Evolutionary conservation across 2,329 filamentous ascomycete genomes (phyloP), one percentile per base, ranked within the genome.

Genomic region (Sporothrix brasiliensis): DNA sequence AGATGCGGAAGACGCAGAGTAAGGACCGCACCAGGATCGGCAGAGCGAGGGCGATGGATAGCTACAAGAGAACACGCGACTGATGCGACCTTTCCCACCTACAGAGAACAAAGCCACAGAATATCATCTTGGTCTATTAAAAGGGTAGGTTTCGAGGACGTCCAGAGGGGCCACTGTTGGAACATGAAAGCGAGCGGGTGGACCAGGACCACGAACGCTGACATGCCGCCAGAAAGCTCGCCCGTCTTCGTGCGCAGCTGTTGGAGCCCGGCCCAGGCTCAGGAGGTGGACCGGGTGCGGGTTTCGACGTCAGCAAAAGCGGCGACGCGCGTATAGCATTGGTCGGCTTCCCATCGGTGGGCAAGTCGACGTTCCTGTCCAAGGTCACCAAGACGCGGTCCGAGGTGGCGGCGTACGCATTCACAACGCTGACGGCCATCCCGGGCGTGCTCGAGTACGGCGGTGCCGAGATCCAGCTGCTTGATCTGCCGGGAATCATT

Each of bases 51-150:
- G 21, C 9, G 27, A 60, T 30, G 44, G 1, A 60, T 11, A 24
- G 9, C 24, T 11, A 11, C 19, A 10, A 53, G 10, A 24, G 14
- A 61, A 67, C 30, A 0, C 34, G 60, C 52, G 30, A 50, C 69
- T 72, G 67, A 72, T 69, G 63, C 19, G 61, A 53, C 13, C 2
- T 19, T 30, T 16, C 39, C 39, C 19, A 74, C 73, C 60, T 52
- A 77, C 77, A 97, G 94, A 99, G 83, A 99, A 99, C 79, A 99
- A 99, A 88, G 94, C 94, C 72, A 99, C 95, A 97, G 95, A 99
- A 86, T 98, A 99, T 83, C 95, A 99, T 86, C 86, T 99, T 81
- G 95, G 95, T 84, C 87, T 99, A 75, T 84, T 99, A 74, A 99
- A 99, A 88, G 95, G 95, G 94, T 97, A 82, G 77, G 84, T 67